These are phyloP conservation scores for Cordyceps javanica DNA, from an alignment of 2,329 filamentous ascomycete genomes.

Conservation along the genomic window DNA sequence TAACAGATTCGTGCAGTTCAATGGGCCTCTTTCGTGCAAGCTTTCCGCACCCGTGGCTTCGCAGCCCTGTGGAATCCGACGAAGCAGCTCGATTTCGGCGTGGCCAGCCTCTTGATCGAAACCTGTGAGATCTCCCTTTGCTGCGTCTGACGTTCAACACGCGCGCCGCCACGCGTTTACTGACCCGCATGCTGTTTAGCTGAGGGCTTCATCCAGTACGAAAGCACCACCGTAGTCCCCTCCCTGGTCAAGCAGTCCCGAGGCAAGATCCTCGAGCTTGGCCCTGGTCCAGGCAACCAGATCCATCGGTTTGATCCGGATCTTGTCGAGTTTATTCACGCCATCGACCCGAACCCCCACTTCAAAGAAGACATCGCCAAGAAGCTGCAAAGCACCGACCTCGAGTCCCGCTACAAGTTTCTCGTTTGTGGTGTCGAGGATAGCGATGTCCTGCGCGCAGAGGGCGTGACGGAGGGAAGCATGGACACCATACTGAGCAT, in stretches of 20 bases:
- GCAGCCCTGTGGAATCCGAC: constrained; percentile 1
- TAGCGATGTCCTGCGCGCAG: constrained; percentile 26
- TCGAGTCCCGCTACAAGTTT: constrained; percentile 31
- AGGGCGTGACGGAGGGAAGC: constrained; percentile 29
- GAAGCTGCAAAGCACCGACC: constrained; percentile 21
- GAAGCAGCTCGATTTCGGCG: background rate
- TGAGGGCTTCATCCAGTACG: constrained; percentile 9
- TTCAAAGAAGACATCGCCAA: constrained; percentile 26
- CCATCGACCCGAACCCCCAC: constrained; percentile 33
- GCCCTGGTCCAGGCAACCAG: constrained; percentile 38
- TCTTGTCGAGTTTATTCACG: constrained; percentile 30
- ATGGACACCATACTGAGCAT: constrained; percentile 35
- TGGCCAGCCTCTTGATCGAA: constrained; percentile 6
- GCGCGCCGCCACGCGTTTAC: background rate
- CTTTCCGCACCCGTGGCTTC: background rate
- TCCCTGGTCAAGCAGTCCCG: background rate
- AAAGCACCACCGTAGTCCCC: constrained; percentile 8
- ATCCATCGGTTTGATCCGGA: constrained; percentile 30
- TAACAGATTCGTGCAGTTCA: background rate
- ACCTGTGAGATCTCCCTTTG: background rate
- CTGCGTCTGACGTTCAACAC: background rate
- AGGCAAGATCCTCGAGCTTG: constrained; percentile 34
- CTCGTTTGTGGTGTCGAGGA: constrained; percentile 33
- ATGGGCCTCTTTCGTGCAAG: constrained; percentile 1
- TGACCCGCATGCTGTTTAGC: background rate